Evolutionary conservation across 1,284 basidiomycete genomes (phyloP).

Genomic region (Paramarasmius palmivorus): DNA sequence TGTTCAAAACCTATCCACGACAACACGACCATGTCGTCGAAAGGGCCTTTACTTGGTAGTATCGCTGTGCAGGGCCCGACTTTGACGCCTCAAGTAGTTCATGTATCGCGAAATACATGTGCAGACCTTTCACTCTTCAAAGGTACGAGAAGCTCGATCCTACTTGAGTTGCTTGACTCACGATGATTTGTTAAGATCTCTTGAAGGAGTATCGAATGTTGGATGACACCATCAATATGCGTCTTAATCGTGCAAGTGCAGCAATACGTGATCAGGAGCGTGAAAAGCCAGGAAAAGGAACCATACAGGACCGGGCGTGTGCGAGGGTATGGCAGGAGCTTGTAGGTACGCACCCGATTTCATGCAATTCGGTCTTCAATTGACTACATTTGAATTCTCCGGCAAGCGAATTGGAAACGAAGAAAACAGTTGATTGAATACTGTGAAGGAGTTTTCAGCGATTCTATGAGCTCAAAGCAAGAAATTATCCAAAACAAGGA

Average conservation of each 20-base stretch:
- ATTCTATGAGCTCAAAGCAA: constrained; percentile 62
- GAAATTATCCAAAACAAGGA: constrained; percentile 41
- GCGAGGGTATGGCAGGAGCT: constrained; percentile 81
- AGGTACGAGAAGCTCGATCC: constrained; percentile 44
- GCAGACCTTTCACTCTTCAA: constrained; percentile 82
- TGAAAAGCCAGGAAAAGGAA: constrained; percentile 39
- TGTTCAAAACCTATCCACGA: too few relatives aligned
- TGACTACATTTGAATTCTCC: constrained; percentile 8
- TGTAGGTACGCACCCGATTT: constrained; percentile 57
- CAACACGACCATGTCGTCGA: constrained; percentile 43
- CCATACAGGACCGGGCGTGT: constrained; percentile 74
- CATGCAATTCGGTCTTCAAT: not conserved
- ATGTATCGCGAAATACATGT: constrained; percentile 72
- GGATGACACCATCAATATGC: constrained; percentile 83
- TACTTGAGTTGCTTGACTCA: constrained; percentile 13
- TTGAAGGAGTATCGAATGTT: constrained; percentile 83
- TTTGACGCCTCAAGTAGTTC: constrained; percentile 56
- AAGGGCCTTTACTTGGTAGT: constrained; percentile 61
- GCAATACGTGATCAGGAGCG: constrained; percentile 76
- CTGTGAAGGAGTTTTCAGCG: constrained; percentile 73
- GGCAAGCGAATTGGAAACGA: constrained; percentile 79
- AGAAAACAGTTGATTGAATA: constrained; percentile 79
- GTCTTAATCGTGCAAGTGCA: constrained; percentile 82
- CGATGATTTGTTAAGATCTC: constrained; percentile 56
- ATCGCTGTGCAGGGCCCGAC: constrained; percentile 67